Conservation (phyloP, 208 protist species). For the Acanthamoeba culbertsoni region DNA sequence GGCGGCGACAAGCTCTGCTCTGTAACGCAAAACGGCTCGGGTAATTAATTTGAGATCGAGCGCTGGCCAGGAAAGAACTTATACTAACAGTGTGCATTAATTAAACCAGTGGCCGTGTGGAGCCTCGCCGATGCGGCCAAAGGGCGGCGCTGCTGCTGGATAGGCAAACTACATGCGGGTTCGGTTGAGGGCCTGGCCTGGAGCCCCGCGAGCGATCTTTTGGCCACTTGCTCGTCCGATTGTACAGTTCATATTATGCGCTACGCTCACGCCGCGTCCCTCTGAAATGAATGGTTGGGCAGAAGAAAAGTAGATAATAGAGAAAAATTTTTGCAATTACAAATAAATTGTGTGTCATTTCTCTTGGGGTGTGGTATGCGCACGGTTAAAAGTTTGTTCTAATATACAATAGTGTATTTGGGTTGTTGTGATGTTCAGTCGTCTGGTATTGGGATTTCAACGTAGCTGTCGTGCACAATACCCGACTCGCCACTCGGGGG, state of each 20-base stretch:
- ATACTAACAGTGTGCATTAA: background rate
- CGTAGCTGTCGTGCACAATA: no score
- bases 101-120: background rate
- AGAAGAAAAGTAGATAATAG: no score
- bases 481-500: no score
- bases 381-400: no score
- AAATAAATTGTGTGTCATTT: no score
- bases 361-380: no score
- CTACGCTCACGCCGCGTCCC: no score
- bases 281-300: no score
- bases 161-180: background rate
- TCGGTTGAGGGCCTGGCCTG: slow-evolving; percentile 19
- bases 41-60: background rate
- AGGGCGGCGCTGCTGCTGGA: background rate
- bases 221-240: slow-evolving; percentile 10
- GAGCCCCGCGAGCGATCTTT: background rate
- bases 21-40: background rate
- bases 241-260: background rate
- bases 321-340: no score
- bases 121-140: background rate
- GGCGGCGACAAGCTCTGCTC: background rate
- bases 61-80: background rate
- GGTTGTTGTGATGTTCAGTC: no score
- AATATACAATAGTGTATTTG: no score
- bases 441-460: no score